Base-by-base conservation (phyloP, 805 yeast species). In the Tanozyma kutaoensis region DNA sequence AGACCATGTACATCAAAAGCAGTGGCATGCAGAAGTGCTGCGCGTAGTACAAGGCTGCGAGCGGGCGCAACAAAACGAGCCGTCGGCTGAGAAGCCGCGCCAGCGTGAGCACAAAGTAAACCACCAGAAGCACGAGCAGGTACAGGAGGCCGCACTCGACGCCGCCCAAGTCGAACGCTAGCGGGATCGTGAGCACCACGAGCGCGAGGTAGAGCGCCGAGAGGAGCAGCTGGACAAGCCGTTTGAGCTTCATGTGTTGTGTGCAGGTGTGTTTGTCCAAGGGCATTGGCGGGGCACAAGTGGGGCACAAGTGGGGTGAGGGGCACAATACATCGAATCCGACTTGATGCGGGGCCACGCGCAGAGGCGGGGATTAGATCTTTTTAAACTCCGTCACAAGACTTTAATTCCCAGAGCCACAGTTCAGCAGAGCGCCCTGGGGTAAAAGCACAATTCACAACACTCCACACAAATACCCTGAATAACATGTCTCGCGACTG, bases 121-220 rank as follows among this genome's bases (percentile, higher is more conserved):
- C 52, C 23, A 38, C 26, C 31, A 52, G 48, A 23, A 69, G 57
- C 29, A 81, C 69, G 25, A 88, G 62, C 5, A 94, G 75, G 48
- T 74, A 91, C 12, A 93, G 72, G 33, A 91, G 57, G 1, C 98
- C 98, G 52, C 97, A 88, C 30, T 72, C 65, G 12, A 76, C 66
- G 2, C 97, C 96, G 8, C 97, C 97, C 21, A 84, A 77, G 44
- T 88, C 95, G 52, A 91, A 91, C 14, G 96, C 79, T 34, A 91
- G 65, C 4, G 97, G 97, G 5, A 91, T 78, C 3, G 95, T 78
- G 17, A 86, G 59, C 16, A 85, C 66, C 9, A 82, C 72, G 27
- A 81, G 66, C 5, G 68, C 48, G 28, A 84, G 57, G 43, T 85
- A 84, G 17, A 11, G 9, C 12, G 9, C 5, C 9, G 21, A 5